These are phyloP conservation scores for Coelastrella sp. DNA, from an alignment of 139 green algal species.

Conservation along the genomic window DNA sequence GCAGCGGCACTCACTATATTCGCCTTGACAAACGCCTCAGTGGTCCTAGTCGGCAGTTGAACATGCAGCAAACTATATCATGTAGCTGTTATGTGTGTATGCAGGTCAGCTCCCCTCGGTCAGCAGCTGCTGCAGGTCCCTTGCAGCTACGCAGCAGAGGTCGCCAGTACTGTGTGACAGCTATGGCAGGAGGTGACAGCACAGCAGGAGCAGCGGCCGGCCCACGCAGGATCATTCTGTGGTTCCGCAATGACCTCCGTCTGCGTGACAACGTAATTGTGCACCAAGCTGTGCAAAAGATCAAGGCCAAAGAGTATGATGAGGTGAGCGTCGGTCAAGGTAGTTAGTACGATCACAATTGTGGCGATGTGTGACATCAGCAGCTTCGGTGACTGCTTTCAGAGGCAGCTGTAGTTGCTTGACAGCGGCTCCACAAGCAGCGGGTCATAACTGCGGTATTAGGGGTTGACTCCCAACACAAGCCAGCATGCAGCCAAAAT, in stretches of 20 bases:
- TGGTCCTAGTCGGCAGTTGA: too few relatives aligned
- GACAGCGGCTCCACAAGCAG: too few relatives aligned
- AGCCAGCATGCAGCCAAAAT: too few relatives aligned
- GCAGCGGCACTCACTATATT: too few relatives aligned
- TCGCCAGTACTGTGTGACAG: slow-evolving; percentile 11
- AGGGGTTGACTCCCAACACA: too few relatives aligned
- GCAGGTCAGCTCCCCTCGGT: neutral
- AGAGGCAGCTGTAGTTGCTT: too few relatives aligned
- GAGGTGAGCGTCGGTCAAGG: slow-evolving; percentile 69
- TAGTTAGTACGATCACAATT: neutral
- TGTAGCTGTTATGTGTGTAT: too few relatives aligned
- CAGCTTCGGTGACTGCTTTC: neutral
- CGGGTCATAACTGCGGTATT: too few relatives aligned
- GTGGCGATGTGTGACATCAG: neutral
- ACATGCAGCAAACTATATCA: too few relatives aligned
- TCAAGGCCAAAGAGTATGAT: slow-evolving; percentile 60
- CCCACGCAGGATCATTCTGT: slow-evolving; percentile 76
- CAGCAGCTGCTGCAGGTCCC: neutral
- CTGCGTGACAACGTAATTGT: slow-evolving; percentile 90
- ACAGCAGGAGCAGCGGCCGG: neutral
- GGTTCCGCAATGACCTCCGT: slow-evolving; percentile 94
- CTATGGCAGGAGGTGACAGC: neutral
- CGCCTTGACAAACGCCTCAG: too few relatives aligned
- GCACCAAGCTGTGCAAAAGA: slow-evolving; percentile 68
- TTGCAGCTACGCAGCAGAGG: slow-evolving; percentile 26